These are phyloP conservation scores for Rhynchosporium secalis DNA, from an alignment of 2,329 filamentous ascomycete species.

Conservation along the genomic window DNA sequence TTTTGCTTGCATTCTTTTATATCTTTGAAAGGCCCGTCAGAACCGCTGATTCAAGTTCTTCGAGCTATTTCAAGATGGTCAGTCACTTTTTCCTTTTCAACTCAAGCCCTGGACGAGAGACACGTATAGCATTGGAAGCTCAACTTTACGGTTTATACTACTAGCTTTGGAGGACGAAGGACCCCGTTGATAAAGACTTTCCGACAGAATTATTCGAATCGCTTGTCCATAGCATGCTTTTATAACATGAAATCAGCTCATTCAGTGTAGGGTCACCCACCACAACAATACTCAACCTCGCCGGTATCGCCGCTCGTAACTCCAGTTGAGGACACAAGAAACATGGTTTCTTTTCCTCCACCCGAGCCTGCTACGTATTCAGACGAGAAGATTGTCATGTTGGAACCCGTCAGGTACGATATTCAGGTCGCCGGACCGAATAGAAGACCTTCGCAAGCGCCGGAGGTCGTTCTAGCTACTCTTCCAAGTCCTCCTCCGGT, in stretches of 20 bases:
- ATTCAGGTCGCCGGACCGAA: slow-evolving; percentile 7
- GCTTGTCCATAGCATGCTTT: slow-evolving; percentile 21
- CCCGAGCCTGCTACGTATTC: slow-evolving; percentile 21
- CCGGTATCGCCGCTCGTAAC: slow-evolving; percentile 13
- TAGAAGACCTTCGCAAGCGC: slow-evolving; percentile 7
- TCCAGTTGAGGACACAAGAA: neutral
- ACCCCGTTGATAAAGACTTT: slow-evolving; percentile 7
- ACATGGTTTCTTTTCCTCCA: slow-evolving; percentile 33
- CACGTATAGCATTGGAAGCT: neutral
- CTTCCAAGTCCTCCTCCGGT: neutral
- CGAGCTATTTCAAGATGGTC: slow-evolving; percentile 1
- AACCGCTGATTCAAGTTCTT: neutral
- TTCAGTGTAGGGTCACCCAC: neutral
- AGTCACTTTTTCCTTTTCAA: neutral
- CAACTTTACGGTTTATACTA: neutral
- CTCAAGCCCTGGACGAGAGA: neutral
- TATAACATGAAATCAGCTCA: slow-evolving; percentile 20
- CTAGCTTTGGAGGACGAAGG: neutral
- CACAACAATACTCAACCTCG: neutral
- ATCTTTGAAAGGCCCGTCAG: too few relatives aligned
- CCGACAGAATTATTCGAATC: slow-evolving; percentile 4
- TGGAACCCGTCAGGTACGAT: slow-evolving; percentile 10
- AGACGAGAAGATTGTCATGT: slow-evolving; percentile 28
- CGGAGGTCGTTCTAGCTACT: slow-evolving; percentile 6
- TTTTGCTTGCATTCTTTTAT: neutral